Percentiles rank a stretch among this genome's conserved stretches.
Conservation (phyloP, 192 early-diverging fungal species). For the Lunasporangiospora selenospora region DNA sequence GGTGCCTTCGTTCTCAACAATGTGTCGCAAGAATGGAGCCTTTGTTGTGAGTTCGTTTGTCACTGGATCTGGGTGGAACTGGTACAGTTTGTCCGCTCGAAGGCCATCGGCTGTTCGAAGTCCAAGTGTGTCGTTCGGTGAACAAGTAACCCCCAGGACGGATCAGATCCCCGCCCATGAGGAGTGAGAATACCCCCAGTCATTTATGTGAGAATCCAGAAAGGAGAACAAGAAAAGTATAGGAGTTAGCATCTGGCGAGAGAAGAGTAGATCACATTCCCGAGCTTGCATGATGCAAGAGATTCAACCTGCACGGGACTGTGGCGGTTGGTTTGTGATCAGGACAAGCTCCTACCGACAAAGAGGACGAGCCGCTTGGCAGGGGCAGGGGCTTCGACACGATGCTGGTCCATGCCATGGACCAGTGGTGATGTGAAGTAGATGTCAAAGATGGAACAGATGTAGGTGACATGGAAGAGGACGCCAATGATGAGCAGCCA, state of each 20-base stretch:
- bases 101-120: constrained; percentile 83
- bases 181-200: no score
- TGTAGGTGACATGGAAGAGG: constrained; percentile 91
- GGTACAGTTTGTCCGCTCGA: constrained; percentile 91
- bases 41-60: constrained; percentile 55
- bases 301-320: no score
- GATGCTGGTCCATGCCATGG: constrained; percentile 94
- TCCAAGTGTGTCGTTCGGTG: no score
- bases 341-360: constrained; percentile 80
- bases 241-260: no score
- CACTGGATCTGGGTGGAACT: constrained; percentile 64
- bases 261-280: no score
- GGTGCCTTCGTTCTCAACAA: constrained; percentile 66
- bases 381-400: constrained; percentile 71
- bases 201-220: background rate
- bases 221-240: no score
- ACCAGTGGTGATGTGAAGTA: constrained; percentile 98
- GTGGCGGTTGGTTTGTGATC: no score
- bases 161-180: no score
- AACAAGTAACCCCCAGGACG: no score
- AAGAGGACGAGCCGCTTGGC: constrained; percentile 89
- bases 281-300: no score
- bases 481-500: constrained; percentile 81
- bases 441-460: constrained; percentile 95
- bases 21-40: constrained; percentile 61